Conservation (phyloP, 805 yeast species). For the Wickerhamomyces tratensis region DNA sequence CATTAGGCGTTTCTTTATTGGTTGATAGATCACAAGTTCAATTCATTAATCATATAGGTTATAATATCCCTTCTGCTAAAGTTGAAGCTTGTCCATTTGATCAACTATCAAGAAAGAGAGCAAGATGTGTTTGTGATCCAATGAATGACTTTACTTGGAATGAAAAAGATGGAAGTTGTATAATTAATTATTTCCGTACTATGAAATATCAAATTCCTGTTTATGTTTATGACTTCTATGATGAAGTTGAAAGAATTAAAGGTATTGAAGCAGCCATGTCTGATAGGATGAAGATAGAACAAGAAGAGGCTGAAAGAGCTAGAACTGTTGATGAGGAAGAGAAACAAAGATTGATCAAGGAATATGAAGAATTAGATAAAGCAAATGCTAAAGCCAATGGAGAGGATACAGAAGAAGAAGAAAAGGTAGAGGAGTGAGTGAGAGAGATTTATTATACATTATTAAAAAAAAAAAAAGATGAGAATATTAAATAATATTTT, state of each 20-base stretch:
- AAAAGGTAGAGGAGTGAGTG: not conserved
- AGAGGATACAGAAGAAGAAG: not conserved
- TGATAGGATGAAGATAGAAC: constrained; percentile 4
- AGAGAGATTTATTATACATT: too few relatives aligned
- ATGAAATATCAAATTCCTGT: constrained; percentile 9
- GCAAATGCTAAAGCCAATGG: not conserved
- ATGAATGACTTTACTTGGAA: constrained; percentile 63
- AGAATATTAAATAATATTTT: too few relatives aligned
- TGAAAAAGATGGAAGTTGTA: constrained; percentile 46
- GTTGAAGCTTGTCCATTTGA: constrained; percentile 57
- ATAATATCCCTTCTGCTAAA: constrained; percentile 58
- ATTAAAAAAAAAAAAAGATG: too few relatives aligned
- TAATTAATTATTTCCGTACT: constrained; percentile 42
- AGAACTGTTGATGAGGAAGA: constrained; percentile 4
- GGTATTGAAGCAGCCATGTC: not conserved
- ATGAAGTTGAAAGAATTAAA: not conserved
- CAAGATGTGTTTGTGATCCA: constrained; percentile 70
- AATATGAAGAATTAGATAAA: not conserved
- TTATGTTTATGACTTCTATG: constrained; percentile 2
- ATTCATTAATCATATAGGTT: constrained; percentile 74
- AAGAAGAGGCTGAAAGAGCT: constrained; percentile 7
- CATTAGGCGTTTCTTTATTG: constrained; percentile 71
- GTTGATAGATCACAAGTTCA: constrained; percentile 55
- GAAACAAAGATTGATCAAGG: constrained; percentile 1
- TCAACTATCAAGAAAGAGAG: constrained; percentile 39